phyloP scores from a whole-genome alignment of 768 basidiomycete species.

The Tremella mesenterica region DNA sequence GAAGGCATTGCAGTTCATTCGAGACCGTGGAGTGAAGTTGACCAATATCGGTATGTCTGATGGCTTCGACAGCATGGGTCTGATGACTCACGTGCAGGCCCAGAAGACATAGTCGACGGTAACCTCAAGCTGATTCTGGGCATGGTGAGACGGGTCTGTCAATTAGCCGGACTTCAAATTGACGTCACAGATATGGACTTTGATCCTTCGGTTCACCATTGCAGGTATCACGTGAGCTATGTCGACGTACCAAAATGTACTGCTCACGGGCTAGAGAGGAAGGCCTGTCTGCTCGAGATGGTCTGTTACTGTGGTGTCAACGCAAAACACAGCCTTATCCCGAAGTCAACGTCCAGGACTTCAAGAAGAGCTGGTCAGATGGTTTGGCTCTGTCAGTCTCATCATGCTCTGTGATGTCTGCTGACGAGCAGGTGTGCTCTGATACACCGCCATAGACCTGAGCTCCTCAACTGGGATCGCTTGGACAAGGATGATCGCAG shows the following conservation, averaged over 20 bases:
- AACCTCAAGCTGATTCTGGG: slow-evolving; percentile 93
- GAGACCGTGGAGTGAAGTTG: slow-evolving; percentile 82
- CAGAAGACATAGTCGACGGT: slow-evolving; percentile 99
- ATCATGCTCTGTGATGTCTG: not conserved
- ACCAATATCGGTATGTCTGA: slow-evolving; percentile 67
- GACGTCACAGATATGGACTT: slow-evolving; percentile 71
- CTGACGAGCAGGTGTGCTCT: slow-evolving; percentile 67
- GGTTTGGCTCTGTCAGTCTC: slow-evolving; percentile 79
- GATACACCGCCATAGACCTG: slow-evolving; percentile 94
- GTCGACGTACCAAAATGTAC: not conserved
- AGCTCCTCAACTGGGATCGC: slow-evolving; percentile 78
- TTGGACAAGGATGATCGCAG: slow-evolving; percentile 77
- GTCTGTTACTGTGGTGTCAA: slow-evolving; percentile 94
- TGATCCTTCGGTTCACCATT: slow-evolving; percentile 94
- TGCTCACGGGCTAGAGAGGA: slow-evolving; percentile 61
- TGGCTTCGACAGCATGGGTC: not conserved
- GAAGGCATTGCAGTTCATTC: slow-evolving; percentile 91
- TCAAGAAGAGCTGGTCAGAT: slow-evolving; percentile 85
- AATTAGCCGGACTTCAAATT: not conserved
- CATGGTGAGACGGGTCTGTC: slow-evolving; percentile 27
- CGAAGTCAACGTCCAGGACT: slow-evolving; percentile 88
- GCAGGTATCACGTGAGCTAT: slow-evolving; percentile 82
- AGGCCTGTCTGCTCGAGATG: slow-evolving; percentile 96
- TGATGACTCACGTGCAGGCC: slow-evolving; percentile 48
- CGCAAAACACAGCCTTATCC: slow-evolving; percentile 80